Conservation (phyloP, 75 land plant species). For the Larix kaempferi region DNA sequence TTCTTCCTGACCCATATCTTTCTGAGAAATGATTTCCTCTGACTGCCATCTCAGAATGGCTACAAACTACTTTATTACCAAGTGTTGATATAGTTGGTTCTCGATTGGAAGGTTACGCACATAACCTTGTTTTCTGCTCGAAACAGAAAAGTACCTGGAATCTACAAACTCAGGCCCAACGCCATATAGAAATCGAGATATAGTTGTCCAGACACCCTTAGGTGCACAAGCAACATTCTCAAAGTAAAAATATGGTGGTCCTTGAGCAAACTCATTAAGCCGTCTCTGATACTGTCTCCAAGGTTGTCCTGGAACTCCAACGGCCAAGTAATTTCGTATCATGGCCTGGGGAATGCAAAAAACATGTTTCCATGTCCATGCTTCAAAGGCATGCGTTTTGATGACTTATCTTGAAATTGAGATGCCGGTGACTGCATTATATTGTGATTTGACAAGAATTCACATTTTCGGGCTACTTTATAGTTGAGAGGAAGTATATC, state of each 20-base stretch:
- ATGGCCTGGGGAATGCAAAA: not conserved
- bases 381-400: not conserved
- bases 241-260: constrained; percentile 55
- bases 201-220: constrained; percentile 35
- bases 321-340: constrained; percentile 5
- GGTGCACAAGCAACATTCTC: constrained; percentile 48
- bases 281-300: not conserved
- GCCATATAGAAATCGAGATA: constrained; percentile 29
- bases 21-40: too few relatives aligned
- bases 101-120: constrained; percentile 59
- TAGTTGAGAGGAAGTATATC: too few relatives aligned
- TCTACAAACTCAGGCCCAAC: constrained; percentile 48
- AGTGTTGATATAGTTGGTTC: constrained; percentile 1
- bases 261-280: constrained; percentile 11
- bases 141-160: constrained; percentile 45
- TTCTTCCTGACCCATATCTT: too few relatives aligned
- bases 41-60: too few relatives aligned
- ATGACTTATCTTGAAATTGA: not conserved
- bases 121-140: constrained; percentile 51
- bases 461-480: too few relatives aligned
- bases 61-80: too few relatives aligned
- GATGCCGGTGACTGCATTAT: not conserved
- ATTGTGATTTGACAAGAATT: not conserved
- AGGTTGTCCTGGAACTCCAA: constrained; percentile 15
- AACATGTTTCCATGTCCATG: not conserved